Evolutionary conservation across 352 stramenopile genomes (phyloP), one percentile per base, ranked within the genome.

Genomic region (Pythium diclinum): DNA sequence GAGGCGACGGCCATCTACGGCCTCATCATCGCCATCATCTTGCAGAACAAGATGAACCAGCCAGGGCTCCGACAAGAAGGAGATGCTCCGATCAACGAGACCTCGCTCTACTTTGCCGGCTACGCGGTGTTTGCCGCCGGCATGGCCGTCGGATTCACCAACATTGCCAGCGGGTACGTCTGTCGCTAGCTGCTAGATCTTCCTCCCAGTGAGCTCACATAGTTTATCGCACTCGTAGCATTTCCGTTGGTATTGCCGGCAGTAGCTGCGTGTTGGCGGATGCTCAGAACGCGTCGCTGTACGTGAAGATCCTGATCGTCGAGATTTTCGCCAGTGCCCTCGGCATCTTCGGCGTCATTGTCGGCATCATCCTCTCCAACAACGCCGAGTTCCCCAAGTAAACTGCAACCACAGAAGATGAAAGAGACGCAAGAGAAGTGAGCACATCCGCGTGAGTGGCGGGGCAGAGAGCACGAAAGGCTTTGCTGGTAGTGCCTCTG

Each of bases 281-380:
- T 88, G 98, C 97, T 42, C 97, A 99, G 79, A 97, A 99, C 81
- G 83, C 92, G 25, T 88, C 84, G 49, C 79, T 99, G 25, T 99
- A 99, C 81, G 97, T 99, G 48, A 99, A 99, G 79, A 99, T 99
- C 81, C 84, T 99, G 61, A 98, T 99, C 81, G 93, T 99, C n/a
- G 96, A 99, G 84, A 99, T 99, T 94, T 99, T 99, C 75, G 97
- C 96, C 44, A 98, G 91, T 69, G 97, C 97, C 23, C 80, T 99
- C 55, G 97, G 97, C 54, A 99, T 99, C 69, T 99, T 99, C 68
- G 97, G 97, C 51, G 95, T 99, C 59, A 99, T 99, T 73, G 96
- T 99, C 33, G 94, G 94, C 63, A 99, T 99, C 73, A 99, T 99
- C 79, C 79, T 99, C 74, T 98, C 91, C 70, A 99, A 99, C 83